Conservation (phyloP, 2,329 filamentous ascomycete species). For the Diplodia mutila region DNA sequence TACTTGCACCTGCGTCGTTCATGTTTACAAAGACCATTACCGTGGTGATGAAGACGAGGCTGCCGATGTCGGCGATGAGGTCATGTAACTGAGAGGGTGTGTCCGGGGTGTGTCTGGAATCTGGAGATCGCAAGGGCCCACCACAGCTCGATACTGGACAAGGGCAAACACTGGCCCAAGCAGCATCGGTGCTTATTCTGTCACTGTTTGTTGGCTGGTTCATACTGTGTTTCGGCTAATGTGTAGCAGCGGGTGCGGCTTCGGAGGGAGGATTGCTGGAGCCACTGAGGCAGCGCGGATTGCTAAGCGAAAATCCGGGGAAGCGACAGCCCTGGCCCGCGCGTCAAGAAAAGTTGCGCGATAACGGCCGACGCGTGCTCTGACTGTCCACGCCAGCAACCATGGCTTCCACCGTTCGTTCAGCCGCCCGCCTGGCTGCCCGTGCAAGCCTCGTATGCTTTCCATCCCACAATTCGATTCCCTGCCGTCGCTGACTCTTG, state of each 20-base stretch:
- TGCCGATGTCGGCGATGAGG: slow-evolving; percentile 16
- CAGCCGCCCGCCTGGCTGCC: slow-evolving; percentile 38
- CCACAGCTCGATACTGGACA: background rate
- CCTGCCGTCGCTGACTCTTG: background rate
- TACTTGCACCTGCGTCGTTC: too few relatives aligned
- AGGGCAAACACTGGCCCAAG: background rate
- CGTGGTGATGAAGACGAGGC: too few relatives aligned
- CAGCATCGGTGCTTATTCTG: background rate
- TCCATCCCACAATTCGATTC: background rate
- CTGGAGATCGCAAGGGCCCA: background rate
- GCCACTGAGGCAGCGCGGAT: slow-evolving; percentile 20
- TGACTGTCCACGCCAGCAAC: slow-evolving; percentile 20
- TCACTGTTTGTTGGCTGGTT: background rate
- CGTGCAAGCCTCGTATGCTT: slow-evolving; percentile 37
- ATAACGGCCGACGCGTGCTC: slow-evolving; percentile 20
- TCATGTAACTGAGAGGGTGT: background rate
- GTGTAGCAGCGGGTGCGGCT: background rate
- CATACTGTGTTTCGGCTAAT: background rate
- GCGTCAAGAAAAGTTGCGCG: slow-evolving; percentile 24
- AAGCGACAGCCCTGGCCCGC: slow-evolving; percentile 4
- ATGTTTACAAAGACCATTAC: too few relatives aligned
- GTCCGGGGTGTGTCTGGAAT: too few relatives aligned
- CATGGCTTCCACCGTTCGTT: slow-evolving; percentile 45
- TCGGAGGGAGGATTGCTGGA: background rate
- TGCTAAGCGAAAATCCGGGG: slow-evolving; percentile 26